Evolutionary conservation across 2,329 filamentous ascomycete genomes (phyloP).

Genomic region (Cladophialophora bantiana): DNA sequence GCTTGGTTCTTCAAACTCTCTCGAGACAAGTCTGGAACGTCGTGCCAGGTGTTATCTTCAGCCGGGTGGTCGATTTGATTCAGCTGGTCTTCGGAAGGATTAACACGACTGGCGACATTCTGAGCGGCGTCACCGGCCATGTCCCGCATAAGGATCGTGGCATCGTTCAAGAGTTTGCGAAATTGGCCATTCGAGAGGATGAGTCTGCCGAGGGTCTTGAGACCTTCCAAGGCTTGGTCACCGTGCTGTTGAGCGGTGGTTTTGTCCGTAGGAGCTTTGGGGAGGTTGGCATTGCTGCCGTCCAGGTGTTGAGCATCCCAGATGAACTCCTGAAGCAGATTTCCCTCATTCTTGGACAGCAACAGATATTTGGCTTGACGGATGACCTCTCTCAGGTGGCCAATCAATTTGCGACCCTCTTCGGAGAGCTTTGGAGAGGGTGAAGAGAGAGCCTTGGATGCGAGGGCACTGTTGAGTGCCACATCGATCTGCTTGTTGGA

Average conservation of each 20-base stretch:
- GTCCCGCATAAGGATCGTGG: constrained; percentile 79
- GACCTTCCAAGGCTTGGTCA: constrained; percentile 79
- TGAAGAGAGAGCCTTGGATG: constrained; percentile 70
- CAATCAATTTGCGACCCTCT: constrained; percentile 80
- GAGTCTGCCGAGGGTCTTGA: constrained; percentile 86
- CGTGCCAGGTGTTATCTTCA: constrained; percentile 92
- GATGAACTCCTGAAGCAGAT: constrained; percentile 94
- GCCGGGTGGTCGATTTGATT: constrained; percentile 81
- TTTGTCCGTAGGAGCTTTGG: constrained; percentile 74
- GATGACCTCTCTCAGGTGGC: constrained; percentile 79
- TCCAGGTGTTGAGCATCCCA: constrained; percentile 83
- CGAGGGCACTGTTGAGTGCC: constrained; percentile 85
- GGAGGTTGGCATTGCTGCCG: constrained; percentile 65
- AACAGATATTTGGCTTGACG: constrained; percentile 83
- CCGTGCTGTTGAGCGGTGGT: constrained; percentile 81
- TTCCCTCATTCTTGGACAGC: constrained; percentile 92
- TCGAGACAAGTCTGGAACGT: constrained; percentile 77
- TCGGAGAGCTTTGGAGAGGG: constrained; percentile 79
- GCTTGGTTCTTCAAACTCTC: constrained; percentile 73
- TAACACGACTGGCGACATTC: constrained; percentile 76
- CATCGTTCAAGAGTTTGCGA: constrained; percentile 86
- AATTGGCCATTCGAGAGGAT: constrained; percentile 97
- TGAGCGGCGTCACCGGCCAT: constrained; percentile 89
- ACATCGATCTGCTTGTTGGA: constrained; percentile 97
- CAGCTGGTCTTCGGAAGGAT: constrained; percentile 79